Base-by-base conservation (phyloP, 2,329 filamentous ascomycete species). In the Pseudogymnoascus sp. region DNA sequence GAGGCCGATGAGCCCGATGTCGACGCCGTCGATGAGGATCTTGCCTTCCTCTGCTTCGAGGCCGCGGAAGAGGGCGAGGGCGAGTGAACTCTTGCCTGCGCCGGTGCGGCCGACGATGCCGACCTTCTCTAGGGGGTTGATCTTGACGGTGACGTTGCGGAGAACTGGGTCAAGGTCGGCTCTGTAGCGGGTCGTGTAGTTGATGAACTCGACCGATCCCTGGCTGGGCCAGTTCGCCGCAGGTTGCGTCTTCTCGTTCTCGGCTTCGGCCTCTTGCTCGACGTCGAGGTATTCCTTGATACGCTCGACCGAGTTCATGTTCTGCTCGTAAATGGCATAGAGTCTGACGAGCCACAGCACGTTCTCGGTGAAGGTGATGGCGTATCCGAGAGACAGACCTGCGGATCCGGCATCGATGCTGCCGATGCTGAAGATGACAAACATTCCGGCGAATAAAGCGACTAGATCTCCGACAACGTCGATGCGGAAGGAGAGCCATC, bases 291-390 rank as follows among this genome's bases (percentile, higher is more conserved):
- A 99, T 74, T 99, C 95, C 78, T 96, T 96, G 73, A 99, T 89
- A 72, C 95, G 90, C 77, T 99, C 95, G 59, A 97, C 93, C 2
- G 93, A 93, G 77, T 99, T 99, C 95, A 99, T 97, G 77, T 97
- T 97, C 76, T 99, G 95, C 77, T 99, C 95, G 71, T 97, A 97
- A 73, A 90, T 86, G 0, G 93, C 89, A 74, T 99, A 99, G 12
- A 97, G 82, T 56, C 95, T 88, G 31, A 99, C 93, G 63, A 97
- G 87, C 95, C 95, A 99, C 16, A 99, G 79, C 5, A 99, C 89
- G 68, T 96, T 97, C 75, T 99, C 95, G 0, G 93, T 96, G 72
- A 99, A 99, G 1, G 91, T 93, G 69, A 99, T 91, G 14, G 95
- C 95, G 72, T 99, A 99, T 60, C 91, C 96, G 71, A 99, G 80